Evolutionary conservation across 2,329 filamentous ascomycete species (phyloP).

Genomic region (Ophiostoma sp.): DNA sequence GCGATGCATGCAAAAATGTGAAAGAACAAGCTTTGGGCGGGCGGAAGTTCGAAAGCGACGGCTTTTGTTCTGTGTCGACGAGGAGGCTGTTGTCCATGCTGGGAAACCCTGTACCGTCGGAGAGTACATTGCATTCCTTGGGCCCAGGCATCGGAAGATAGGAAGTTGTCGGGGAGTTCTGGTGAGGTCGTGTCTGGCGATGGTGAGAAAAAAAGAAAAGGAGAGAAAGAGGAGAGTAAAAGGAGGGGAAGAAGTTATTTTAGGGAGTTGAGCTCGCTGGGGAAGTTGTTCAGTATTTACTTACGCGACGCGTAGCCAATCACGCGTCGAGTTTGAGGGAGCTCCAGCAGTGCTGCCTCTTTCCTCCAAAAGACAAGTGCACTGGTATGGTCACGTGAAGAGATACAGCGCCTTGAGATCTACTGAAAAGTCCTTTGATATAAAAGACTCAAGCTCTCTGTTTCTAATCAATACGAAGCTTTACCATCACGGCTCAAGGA

Average conservation of each 20-base stretch:
- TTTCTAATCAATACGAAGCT: neutral
- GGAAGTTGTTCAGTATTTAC: conserved; percentile 12
- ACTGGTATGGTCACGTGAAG: neutral
- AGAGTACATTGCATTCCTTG: neutral
- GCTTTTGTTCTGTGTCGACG: conserved; percentile 8
- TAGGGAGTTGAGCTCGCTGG: neutral
- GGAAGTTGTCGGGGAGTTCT: conserved; percentile 2
- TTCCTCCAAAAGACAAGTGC: neutral
- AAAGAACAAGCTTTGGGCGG: conserved; percentile 20
- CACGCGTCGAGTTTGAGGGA: conserved; percentile 20
- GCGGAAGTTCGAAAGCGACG: neutral
- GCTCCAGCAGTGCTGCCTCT: neutral
- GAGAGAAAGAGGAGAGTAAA: neutral
- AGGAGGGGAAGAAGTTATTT: neutral
- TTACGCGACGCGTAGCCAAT: conserved; percentile 23
- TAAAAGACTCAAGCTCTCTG: neutral
- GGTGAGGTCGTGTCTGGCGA: neutral
- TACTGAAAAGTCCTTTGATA: neutral
- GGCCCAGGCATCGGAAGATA: neutral
- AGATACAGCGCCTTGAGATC: no score
- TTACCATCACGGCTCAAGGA: neutral
- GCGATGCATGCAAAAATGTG: conserved; percentile 61
- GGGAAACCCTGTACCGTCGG: neutral
- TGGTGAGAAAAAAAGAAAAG: neutral
- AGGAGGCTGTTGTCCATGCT: neutral